These are phyloP conservation scores for Fomitopsis schrenkii DNA, from an alignment of 1,284 basidiomycete species.

Conservation along the genomic window DNA sequence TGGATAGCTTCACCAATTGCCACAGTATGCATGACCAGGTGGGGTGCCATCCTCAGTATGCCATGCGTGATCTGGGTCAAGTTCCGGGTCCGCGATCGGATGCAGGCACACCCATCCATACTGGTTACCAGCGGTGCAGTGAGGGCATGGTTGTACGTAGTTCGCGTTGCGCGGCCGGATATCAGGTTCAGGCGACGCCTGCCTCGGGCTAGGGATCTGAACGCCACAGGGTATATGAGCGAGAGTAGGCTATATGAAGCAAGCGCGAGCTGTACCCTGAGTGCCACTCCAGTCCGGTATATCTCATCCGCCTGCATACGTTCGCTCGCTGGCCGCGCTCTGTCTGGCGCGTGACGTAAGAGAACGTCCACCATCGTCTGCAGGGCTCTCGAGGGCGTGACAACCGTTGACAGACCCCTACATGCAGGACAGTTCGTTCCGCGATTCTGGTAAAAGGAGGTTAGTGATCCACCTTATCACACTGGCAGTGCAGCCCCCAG, in stretches of 20 bases:
- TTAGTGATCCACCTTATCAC: neutral
- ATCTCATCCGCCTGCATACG: slow-evolving; percentile 73
- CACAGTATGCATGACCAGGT: slow-evolving; percentile 71
- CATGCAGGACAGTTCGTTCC: slow-evolving; percentile 78
- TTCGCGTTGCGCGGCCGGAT: slow-evolving; percentile 54
- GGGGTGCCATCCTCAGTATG: slow-evolving; percentile 67
- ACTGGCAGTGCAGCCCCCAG: neutral
- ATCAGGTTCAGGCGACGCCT: slow-evolving; percentile 70
- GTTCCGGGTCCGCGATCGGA: slow-evolving; percentile 64
- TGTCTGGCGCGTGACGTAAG: slow-evolving; percentile 59
- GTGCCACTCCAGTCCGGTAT: slow-evolving; percentile 56
- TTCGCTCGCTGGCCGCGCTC: slow-evolving; percentile 59
- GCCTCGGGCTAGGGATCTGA: slow-evolving; percentile 69
- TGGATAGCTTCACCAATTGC: slow-evolving; percentile 57
- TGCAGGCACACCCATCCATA: slow-evolving; percentile 72
- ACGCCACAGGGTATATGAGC: slow-evolving; percentile 1
- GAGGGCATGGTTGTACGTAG: slow-evolving; percentile 69
- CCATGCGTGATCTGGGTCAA: slow-evolving; percentile 66
- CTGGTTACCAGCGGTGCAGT: slow-evolving; percentile 60
- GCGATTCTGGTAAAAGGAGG: slow-evolving; percentile 51
- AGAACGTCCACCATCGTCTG: slow-evolving; percentile 68
- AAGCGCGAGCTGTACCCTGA: slow-evolving; percentile 53
- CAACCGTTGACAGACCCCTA: slow-evolving; percentile 58
- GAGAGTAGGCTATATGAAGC: neutral
- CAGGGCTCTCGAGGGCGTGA: slow-evolving; percentile 63